These are phyloP conservation scores for Hemerocallis citrina DNA, from an alignment of 106 monocot genomes.

Conservation along the genomic window DNA sequence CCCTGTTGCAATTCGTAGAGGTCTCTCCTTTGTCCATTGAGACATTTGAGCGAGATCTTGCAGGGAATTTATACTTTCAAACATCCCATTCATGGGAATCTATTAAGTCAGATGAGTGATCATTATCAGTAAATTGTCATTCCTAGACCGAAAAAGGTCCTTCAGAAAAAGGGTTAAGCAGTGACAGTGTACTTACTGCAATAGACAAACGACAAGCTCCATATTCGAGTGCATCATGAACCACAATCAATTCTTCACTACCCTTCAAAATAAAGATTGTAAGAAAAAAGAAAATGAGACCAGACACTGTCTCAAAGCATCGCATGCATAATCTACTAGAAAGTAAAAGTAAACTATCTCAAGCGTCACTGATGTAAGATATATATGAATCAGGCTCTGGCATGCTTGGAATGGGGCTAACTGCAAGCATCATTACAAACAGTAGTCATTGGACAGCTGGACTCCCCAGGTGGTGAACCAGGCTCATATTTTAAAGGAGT, in stretches of 20 bases:
- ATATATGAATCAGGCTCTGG: too few relatives aligned
- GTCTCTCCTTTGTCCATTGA: slow-evolving; percentile 83
- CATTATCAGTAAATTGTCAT: slow-evolving; percentile 7
- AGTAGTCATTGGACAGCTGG: too few relatives aligned
- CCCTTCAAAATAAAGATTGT: slow-evolving; percentile 32
- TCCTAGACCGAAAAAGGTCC: not conserved
- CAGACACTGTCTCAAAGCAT: not conserved
- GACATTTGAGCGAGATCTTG: slow-evolving; percentile 74
- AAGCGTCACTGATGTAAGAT: too few relatives aligned
- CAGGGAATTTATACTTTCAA: slow-evolving; percentile 83
- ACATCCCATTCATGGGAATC: slow-evolving; percentile 94
- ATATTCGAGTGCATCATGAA: slow-evolving; percentile 85
- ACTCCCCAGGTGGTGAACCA: too few relatives aligned
- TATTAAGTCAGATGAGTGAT: slow-evolving; percentile 16
- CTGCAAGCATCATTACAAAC: too few relatives aligned
- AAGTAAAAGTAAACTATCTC: not conserved
- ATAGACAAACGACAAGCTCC: slow-evolving; percentile 88
- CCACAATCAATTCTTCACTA: slow-evolving; percentile 65
- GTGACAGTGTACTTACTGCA: slow-evolving; percentile 57
- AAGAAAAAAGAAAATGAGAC: not conserved
- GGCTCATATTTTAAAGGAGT: too few relatives aligned
- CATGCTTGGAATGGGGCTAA: too few relatives aligned
- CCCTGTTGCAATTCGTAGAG: slow-evolving; percentile 81
- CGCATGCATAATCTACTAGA: not conserved
- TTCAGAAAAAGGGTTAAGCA: not conserved